Evolutionary conservation across 495 filamentous ascomycete genomes (phyloP).

Genomic region (Xylona heveae): DNA sequence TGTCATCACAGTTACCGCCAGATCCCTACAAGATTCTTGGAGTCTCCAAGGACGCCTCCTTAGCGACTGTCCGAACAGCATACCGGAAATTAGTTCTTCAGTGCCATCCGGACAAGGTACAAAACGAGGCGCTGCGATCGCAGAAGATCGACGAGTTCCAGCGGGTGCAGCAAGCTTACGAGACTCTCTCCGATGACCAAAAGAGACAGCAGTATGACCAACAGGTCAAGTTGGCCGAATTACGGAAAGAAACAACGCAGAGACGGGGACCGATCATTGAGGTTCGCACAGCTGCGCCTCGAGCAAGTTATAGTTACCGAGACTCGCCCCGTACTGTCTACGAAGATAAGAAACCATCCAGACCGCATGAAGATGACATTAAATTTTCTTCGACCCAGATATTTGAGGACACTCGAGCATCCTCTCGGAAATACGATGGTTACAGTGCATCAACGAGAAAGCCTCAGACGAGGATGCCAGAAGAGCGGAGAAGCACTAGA

Average conservation of each 20-base stretch:
- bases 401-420: slow-evolving; percentile 8
- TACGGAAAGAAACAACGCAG: slow-evolving; percentile 28
- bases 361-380: too few relatives aligned
- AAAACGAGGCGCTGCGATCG: slow-evolving; percentile 43
- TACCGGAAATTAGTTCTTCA: slow-evolving; percentile 86
- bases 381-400: too few relatives aligned
- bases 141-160: slow-evolving; percentile 74
- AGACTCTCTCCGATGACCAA: slow-evolving; percentile 63
- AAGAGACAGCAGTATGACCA: slow-evolving; percentile 59
- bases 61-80: slow-evolving; percentile 52
- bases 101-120: slow-evolving; percentile 89
- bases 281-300: slow-evolving; percentile 9
- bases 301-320: slow-evolving; percentile 9
- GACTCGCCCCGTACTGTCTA: slow-evolving; percentile 7
- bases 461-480: slow-evolving; percentile 8
- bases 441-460: slow-evolving; percentile 6
- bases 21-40: slow-evolving; percentile 75
- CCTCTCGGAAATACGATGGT: slow-evolving; percentile 9
- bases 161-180: slow-evolving; percentile 82
- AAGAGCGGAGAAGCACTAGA: slow-evolving; percentile 13
- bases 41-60: slow-evolving; percentile 50
- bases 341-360: slow-evolving; percentile 2
- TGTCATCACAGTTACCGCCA: too few relatives aligned
- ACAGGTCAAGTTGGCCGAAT: slow-evolving; percentile 38
- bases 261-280: slow-evolving; percentile 14